These are phyloP conservation scores for Colletotrichum tanaceti DNA, from an alignment of 2,329 filamentous ascomycete species.

Conservation along the genomic window DNA sequence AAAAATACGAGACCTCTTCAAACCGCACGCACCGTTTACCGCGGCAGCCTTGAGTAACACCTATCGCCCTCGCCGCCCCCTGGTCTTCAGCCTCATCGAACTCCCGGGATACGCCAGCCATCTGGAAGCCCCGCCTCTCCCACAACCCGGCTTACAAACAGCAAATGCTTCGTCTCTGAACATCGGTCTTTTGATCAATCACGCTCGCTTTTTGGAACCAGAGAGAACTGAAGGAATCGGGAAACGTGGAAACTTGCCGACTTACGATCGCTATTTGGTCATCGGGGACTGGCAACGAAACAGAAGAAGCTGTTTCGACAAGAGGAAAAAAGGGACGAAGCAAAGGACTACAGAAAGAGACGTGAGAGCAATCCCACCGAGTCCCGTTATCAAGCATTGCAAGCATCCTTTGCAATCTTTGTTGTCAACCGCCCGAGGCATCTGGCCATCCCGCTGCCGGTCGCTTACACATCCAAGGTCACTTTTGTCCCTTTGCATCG, in stretches of 20 bases:
- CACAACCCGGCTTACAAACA: slow-evolving; percentile 21
- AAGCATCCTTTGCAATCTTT: slow-evolving; percentile 27
- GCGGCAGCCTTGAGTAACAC: slow-evolving; percentile 15
- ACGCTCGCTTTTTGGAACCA: slow-evolving; percentile 49
- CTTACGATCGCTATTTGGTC: slow-evolving; percentile 55
- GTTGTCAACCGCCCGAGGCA: slow-evolving; percentile 8
- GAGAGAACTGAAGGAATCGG: slow-evolving; percentile 19
- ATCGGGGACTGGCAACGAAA: slow-evolving; percentile 33
- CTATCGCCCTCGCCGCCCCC: slow-evolving; percentile 10
- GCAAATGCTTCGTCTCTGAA: slow-evolving; percentile 32
- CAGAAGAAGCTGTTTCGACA: background rate
- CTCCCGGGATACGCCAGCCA: slow-evolving; percentile 9
- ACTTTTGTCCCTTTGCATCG: slow-evolving; percentile 9
- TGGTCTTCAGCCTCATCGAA: slow-evolving; percentile 30
- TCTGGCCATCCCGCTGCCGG: slow-evolving; percentile 15
- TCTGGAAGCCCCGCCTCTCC: background rate
- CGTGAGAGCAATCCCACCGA: slow-evolving; percentile 32
- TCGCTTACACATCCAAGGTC: slow-evolving; percentile 35
- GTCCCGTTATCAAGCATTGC: slow-evolving; percentile 18
- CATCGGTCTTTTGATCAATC: slow-evolving; percentile 42
- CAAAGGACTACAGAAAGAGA: slow-evolving; percentile 38
- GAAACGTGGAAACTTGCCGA: slow-evolving; percentile 40
- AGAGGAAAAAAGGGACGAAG: slow-evolving; percentile 29
- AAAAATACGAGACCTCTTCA: background rate
- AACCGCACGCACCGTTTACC: background rate